phyloP scores from a whole-genome alignment of 2,329 filamentous ascomycete species.

The Byssothecium circinans region DNA sequence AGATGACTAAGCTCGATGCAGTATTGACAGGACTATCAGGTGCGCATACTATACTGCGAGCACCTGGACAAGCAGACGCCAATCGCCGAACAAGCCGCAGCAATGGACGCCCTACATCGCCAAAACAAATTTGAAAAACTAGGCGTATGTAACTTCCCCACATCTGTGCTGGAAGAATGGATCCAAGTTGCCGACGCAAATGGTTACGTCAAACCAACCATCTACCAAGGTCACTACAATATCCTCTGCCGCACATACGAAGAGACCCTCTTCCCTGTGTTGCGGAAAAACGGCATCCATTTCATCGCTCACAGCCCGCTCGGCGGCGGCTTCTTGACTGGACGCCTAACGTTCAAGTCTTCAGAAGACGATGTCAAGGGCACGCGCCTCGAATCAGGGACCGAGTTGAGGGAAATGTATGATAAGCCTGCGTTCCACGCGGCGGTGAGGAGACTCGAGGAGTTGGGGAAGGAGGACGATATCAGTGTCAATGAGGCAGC shows the following conservation, averaged over 20 bases:
- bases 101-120: slow-evolving; percentile 8
- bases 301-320: slow-evolving; percentile 41
- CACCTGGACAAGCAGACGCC: slow-evolving; percentile 11
- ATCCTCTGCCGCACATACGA: slow-evolving; percentile 40
- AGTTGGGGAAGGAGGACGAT: slow-evolving; percentile 35
- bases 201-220: slow-evolving; percentile 32
- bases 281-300: slow-evolving; percentile 43
- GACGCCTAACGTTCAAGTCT: slow-evolving; percentile 23
- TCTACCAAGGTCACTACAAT: slow-evolving; percentile 48
- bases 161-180: slow-evolving; percentile 7
- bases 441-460: slow-evolving; percentile 34
- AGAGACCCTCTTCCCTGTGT: slow-evolving; percentile 40
- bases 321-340: slow-evolving; percentile 22
- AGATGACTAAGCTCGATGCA: too few relatives aligned
- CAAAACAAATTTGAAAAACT: slow-evolving; percentile 8
- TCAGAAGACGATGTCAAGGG: slow-evolving; percentile 35
- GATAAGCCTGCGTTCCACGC: slow-evolving; percentile 33
- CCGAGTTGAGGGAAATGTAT: slow-evolving; percentile 24
- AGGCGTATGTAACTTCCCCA: slow-evolving; percentile 12
- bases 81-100: slow-evolving; percentile 7
- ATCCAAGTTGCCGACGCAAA: slow-evolving; percentile 9
- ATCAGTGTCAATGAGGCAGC: slow-evolving; percentile 36
- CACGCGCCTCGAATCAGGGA: slow-evolving; percentile 13
- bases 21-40: neutral
- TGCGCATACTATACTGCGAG: slow-evolving; percentile 13